Percentiles rank a stretch among this genome's conserved stretches.
Evolutionary conservation across 176 grass and related monocot genomes (phyloP).

Genomic region (Calamus simplicifolius): DNA sequence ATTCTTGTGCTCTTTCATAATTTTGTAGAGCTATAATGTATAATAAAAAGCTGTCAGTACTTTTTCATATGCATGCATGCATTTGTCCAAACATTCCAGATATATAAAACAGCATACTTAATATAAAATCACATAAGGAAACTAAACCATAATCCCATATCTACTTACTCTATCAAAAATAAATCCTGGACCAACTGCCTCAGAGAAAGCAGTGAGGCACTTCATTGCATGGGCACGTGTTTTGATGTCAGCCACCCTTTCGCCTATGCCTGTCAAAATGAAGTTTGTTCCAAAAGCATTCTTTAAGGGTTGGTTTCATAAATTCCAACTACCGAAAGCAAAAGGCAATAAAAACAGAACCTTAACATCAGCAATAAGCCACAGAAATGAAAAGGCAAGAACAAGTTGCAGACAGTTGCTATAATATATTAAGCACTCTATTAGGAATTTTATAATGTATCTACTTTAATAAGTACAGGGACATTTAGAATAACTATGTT

Average conservation of each 20-base stretch:
- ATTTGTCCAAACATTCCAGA: not conserved
- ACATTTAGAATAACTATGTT: too few species aligned
- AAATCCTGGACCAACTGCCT: conserved; percentile 94
- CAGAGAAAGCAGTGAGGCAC: conserved; percentile 84
- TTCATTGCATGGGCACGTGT: conserved; percentile 85
- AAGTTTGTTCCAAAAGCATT: not conserved
- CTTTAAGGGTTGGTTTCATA: too few species aligned
- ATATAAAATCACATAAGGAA: not conserved
- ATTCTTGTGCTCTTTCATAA: conserved; percentile 10
- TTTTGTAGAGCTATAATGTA: not conserved
- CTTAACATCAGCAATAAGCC: too few species aligned
- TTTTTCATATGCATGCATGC: not conserved
- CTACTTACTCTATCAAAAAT: conserved; percentile 87
- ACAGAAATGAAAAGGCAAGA: too few species aligned
- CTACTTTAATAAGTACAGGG: too few species aligned
- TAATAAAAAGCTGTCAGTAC: not conserved
- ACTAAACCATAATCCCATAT: not conserved
- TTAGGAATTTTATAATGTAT: too few species aligned
- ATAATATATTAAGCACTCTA: too few species aligned
- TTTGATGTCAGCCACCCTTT: conserved; percentile 99
- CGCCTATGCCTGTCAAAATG: conserved; percentile 65
- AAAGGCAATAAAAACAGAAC: too few species aligned
- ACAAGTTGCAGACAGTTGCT: too few species aligned
- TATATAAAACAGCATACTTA: not conserved
- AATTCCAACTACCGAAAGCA: too few species aligned